A percentile compares a stretch with the other conserved stretches of the same genome.
phyloP scores from a whole-genome alignment of 2,329 filamentous ascomycete species.

The Gaeumannomyces sp. region DNA sequence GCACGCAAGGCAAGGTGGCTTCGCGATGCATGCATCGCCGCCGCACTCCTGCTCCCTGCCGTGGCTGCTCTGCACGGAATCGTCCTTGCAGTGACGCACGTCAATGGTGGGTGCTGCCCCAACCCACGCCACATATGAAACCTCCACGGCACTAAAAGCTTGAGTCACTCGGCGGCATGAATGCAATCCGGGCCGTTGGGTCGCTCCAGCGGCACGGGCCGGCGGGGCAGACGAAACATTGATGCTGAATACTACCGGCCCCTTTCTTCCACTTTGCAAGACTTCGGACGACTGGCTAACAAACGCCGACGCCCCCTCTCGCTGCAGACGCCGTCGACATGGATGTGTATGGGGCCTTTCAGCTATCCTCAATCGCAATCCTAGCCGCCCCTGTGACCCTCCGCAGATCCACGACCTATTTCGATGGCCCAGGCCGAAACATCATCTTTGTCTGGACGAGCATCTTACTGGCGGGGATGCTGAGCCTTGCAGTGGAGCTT shows the following conservation, averaged over 20 bases:
- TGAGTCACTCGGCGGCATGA: neutral
- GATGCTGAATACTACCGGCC: neutral
- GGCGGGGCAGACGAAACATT: too few species aligned
- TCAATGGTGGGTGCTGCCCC: slow-evolving; percentile 36
- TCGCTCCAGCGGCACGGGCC: neutral
- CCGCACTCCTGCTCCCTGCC: slow-evolving; percentile 55
- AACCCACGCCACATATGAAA: slow-evolving; percentile 19
- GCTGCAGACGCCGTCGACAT: slow-evolving; percentile 55
- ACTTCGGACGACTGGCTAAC: neutral
- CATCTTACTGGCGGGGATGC: slow-evolving; percentile 53
- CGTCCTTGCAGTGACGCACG: slow-evolving; percentile 52
- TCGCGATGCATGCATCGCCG: slow-evolving; percentile 56
- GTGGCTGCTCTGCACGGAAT: slow-evolving; percentile 59
- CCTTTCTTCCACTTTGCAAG: neutral
- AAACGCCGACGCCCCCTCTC: neutral
- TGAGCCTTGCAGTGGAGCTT: slow-evolving; percentile 60
- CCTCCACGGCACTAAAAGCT: slow-evolving; percentile 8
- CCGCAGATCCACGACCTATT: slow-evolving; percentile 56
- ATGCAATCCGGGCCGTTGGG: neutral
- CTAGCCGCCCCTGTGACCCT: slow-evolving; percentile 58
- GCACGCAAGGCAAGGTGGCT: slow-evolving; percentile 58
- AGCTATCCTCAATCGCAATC: slow-evolving; percentile 60
- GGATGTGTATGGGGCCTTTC: slow-evolving; percentile 63
- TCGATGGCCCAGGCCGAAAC: slow-evolving; percentile 56
- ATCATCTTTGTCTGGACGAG: slow-evolving; percentile 62